A percentile compares a stretch with the other conserved stretches of the same genome.
These are phyloP conservation scores for Zancudomyces culisetae DNA, from an alignment of 371 early-diverging fungal species.

Conservation along the genomic window DNA sequence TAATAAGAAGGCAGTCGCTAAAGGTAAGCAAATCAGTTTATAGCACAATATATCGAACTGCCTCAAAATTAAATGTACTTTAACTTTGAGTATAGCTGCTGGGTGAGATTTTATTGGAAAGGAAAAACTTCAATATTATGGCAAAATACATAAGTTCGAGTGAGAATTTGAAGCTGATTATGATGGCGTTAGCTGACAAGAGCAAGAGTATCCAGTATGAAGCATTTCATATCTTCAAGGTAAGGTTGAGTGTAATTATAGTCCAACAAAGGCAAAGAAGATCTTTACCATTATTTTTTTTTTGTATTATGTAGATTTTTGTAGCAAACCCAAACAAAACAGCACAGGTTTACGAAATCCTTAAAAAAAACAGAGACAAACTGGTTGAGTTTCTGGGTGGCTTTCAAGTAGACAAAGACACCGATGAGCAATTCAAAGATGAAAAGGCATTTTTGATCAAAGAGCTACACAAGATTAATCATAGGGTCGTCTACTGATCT, in stretches of 20 bases:
- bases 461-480: constrained; percentile 38
- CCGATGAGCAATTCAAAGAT: constrained; percentile 95
- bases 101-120: constrained; percentile 89
- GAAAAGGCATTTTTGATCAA: constrained; percentile 91
- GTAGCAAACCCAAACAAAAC: constrained; percentile 96
- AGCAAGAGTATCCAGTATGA: constrained; percentile 96
- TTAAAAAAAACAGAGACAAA: constrained; percentile 80
- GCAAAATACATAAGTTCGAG: constrained; percentile 78
- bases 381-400: constrained; percentile 63
- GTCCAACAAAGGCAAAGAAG: not conserved
- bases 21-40: constrained; percentile 26
- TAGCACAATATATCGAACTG: no score
- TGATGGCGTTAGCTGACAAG: constrained; percentile 84
- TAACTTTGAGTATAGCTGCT: no score
- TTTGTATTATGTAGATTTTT: constrained; percentile 53
- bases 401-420: constrained; percentile 90
- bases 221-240: constrained; percentile 96
- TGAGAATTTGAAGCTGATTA: constrained; percentile 89
- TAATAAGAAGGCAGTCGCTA: constrained; percentile 90
- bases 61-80: no score
- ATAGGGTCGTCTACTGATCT: not conserved
- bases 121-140: constrained; percentile 89
- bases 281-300: not conserved
- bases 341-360: constrained; percentile 72
- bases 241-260: not conserved